Conservation (phyloP, 345 rosid genomes). For the Gossypium mustelinum region DNA sequence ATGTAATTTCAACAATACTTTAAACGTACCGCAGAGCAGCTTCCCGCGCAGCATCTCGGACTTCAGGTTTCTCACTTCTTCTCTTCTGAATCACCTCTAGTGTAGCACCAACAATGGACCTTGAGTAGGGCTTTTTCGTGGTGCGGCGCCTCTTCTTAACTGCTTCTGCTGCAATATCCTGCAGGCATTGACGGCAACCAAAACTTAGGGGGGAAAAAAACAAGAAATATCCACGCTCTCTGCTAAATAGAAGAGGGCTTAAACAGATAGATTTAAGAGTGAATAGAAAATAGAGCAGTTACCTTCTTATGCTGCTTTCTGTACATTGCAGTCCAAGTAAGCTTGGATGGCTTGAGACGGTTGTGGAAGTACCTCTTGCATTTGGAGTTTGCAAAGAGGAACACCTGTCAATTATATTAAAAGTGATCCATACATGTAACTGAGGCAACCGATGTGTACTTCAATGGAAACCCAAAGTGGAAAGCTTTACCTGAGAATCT, state of each 20-base stretch:
- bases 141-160: constrained; percentile 54
- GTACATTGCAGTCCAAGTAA: constrained; percentile 76
- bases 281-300: background rate
- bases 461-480: constrained; percentile 8
- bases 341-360: constrained; percentile 88
- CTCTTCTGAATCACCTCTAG: constrained; percentile 67
- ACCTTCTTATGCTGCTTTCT: constrained; percentile 74
- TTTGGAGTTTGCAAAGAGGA: constrained; percentile 82
- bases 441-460: background rate
- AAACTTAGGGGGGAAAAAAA: too few species aligned
- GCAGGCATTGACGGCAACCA: background rate
- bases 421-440: background rate
- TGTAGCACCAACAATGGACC: constrained; percentile 73
- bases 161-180: constrained; percentile 61
- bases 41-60: constrained; percentile 63
- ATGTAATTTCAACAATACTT: too few species aligned
- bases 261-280: too few species aligned
- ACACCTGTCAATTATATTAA: constrained; percentile 43
- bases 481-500: constrained; percentile 58
- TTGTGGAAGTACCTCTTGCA: constrained; percentile 95
- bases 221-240: too few species aligned
- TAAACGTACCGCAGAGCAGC: constrained; percentile 47
- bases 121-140: constrained; percentile 65
- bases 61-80: constrained; percentile 66
- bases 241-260: too few species aligned